Base-by-base conservation (phyloP, 805 yeast species). In the Torulaspora franciscae region DNA sequence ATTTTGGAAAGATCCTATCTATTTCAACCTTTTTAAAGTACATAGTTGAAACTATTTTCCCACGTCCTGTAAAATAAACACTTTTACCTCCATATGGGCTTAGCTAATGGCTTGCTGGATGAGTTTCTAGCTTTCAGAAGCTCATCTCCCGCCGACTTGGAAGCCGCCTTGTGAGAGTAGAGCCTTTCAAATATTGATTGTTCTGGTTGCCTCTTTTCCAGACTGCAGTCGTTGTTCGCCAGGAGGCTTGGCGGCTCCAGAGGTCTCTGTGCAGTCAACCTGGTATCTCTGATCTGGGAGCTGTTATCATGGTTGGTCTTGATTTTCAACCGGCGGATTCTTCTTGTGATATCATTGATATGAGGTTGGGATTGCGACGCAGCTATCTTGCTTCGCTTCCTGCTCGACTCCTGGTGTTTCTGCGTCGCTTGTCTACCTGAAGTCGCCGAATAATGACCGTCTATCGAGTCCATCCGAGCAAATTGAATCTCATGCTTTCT, bases 401-500 rank as follows among this genome's bases (percentile, higher is more conserved):
- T 36, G 8, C 6, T 32, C n/a, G 40, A 8, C 9, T 34, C 40
- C 24, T 17, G 37, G 40, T 43, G 24, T 26, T 24, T 19, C 25
- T 29, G 17, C 9, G 28, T 17, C 9, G 36, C 39, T 17, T 41
- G 41, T 27, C 51, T 46, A 32, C 43, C 45, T 15, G 56, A 52
- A 7, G 58, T 48, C 19, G 14, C 39, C 28, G 49, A 59, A 38
- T 65, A 66, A 48, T 67, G 69, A 0, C 54, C 37, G 1, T 62
- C 61, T 9, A 67, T 55, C 1, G 69, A 62, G 13, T 66, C 68
- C 66, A 66, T 57, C 40, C 50, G 53, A 11, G 55, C 47, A 48
- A 66, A 66, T 41, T 58, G 55, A 10, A 52, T 52, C 56, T 14
- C 70, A 67, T 34, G 67, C 47, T 39, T 57, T 57, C 45, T 59